A percentile compares a stretch with the other conserved stretches of the same genome.
Evolutionary conservation across 2,329 filamentous ascomycete species (phyloP).

Genomic region (Cordyceps cateniannulata): DNA sequence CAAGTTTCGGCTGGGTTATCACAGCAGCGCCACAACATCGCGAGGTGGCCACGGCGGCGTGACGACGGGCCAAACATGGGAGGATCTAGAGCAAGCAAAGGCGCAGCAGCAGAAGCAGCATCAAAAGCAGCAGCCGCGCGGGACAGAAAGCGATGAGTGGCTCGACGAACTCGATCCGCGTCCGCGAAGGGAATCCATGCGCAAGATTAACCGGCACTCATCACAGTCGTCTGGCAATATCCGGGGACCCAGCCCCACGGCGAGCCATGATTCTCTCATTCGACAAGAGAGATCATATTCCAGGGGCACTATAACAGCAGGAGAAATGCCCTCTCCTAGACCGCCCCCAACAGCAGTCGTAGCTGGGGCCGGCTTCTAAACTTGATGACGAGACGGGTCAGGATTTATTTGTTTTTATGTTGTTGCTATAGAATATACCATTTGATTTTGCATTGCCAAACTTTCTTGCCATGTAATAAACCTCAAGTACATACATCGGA

Average conservation of each 20-base stretch:
- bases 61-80: constrained; percentile 19
- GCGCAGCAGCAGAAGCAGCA: not conserved
- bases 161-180: not conserved
- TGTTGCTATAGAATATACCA: not conserved
- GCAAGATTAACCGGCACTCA: constrained; percentile 6
- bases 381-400: not conserved
- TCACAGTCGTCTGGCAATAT: not conserved
- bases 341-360: constrained; percentile 7
- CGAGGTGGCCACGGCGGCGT: constrained; percentile 17
- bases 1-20: constrained; percentile 61
- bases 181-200: not conserved
- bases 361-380: constrained; percentile 4
- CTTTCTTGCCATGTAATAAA: not conserved
- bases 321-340: not conserved
- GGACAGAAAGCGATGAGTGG: constrained; percentile 13
- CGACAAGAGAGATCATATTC: constrained; percentile 3
- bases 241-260: constrained; percentile 9
- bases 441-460: not conserved
- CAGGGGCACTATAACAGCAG: not conserved
- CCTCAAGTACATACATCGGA: too few relatives aligned
- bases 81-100: constrained; percentile 20
- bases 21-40: constrained; percentile 21
- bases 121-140: not conserved
- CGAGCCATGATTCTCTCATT: constrained; percentile 12
- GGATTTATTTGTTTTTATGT: not conserved